Evolutionary conservation across 352 stramenopile species (phyloP).

Genomic region (Phytophthora ramorum): DNA sequence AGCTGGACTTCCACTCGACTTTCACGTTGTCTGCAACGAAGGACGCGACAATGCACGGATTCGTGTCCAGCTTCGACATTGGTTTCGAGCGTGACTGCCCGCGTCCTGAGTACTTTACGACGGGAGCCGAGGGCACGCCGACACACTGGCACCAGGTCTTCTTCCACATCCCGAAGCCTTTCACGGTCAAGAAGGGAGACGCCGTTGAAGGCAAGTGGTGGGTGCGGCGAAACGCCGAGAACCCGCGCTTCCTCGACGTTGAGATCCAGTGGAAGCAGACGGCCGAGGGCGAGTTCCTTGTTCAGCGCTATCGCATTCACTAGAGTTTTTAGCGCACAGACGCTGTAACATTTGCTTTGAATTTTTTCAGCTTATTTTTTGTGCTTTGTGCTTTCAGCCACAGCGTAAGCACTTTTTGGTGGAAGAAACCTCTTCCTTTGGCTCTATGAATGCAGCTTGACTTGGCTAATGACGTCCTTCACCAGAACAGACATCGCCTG

Average conservation of each 20-base stretch:
- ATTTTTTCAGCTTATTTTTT: slow-evolving; percentile 31
- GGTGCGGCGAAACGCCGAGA: slow-evolving; percentile 90
- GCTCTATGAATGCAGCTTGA: slow-evolving; percentile 56
- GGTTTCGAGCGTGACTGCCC: slow-evolving; percentile 93
- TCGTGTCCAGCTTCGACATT: slow-evolving; percentile 98
- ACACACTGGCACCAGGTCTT: slow-evolving; percentile 99
- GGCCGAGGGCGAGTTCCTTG: slow-evolving; percentile 43
- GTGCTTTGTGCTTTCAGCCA: background rate
- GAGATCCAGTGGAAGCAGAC: slow-evolving; percentile 80
- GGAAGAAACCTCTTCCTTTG: slow-evolving; percentile 1
- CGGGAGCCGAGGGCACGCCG: slow-evolving; percentile 86
- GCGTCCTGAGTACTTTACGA: slow-evolving; percentile 97
- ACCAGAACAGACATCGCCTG: slow-evolving; percentile 83
- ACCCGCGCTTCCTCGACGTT: slow-evolving; percentile 95
- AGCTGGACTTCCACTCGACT: slow-evolving; percentile 93
- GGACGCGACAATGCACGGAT: slow-evolving; percentile 94
- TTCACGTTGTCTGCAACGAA: slow-evolving; percentile 91
- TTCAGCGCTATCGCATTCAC: slow-evolving; percentile 83
- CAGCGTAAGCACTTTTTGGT: background rate
- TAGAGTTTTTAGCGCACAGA: slow-evolving; percentile 45
- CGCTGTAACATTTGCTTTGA: slow-evolving; percentile 22
- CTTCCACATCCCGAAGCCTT: slow-evolving; percentile 93
- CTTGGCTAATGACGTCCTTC: slow-evolving; percentile 80
- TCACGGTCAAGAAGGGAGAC: slow-evolving; percentile 82
- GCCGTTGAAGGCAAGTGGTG: slow-evolving; percentile 86